Percentiles rank a stretch among this genome's conserved stretches.
Evolutionary conservation across 306 rosid species (phyloP).

Genomic region (Pyrus betulifolia): DNA sequence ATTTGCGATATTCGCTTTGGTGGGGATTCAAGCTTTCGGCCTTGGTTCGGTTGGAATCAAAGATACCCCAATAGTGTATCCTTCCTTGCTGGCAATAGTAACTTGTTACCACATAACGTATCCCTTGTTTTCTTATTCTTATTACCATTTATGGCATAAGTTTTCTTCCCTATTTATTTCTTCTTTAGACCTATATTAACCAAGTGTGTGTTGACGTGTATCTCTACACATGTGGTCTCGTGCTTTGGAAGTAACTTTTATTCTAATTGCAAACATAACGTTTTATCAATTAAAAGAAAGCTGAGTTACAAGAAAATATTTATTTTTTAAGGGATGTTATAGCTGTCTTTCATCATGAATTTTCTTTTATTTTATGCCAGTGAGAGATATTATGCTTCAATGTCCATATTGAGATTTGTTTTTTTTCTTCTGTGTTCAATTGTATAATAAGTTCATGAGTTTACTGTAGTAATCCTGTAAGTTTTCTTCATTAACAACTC

Average conservation of each 20-base stretch:
- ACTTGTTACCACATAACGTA: constrained; percentile 8
- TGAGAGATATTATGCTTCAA: background rate
- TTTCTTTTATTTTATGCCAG: background rate
- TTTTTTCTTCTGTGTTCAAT: background rate
- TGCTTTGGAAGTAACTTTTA: background rate
- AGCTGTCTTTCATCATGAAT: background rate
- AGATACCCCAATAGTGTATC: constrained; percentile 49
- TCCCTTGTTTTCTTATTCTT: background rate
- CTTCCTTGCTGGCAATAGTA: constrained; percentile 36
- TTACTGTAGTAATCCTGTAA: background rate
- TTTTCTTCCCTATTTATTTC: background rate
- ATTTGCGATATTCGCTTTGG: constrained; percentile 31
- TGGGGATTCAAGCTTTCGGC: constrained; percentile 49
- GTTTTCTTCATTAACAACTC: constrained; percentile 44
- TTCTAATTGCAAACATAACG: background rate
- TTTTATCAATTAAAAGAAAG: background rate
- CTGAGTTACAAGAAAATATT: background rate
- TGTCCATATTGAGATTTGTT: background rate
- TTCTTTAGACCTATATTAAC: background rate
- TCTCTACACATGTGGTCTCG: background rate
- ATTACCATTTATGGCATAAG: background rate
- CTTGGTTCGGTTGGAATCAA: constrained; percentile 39
- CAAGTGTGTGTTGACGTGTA: background rate
- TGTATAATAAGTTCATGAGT: background rate
- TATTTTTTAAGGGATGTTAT: background rate